A percentile compares a stretch with the other conserved stretches of the same genome.
phyloP scores from a whole-genome alignment of 73 alveolate species.

The Paramecium biaurelia region DNA sequence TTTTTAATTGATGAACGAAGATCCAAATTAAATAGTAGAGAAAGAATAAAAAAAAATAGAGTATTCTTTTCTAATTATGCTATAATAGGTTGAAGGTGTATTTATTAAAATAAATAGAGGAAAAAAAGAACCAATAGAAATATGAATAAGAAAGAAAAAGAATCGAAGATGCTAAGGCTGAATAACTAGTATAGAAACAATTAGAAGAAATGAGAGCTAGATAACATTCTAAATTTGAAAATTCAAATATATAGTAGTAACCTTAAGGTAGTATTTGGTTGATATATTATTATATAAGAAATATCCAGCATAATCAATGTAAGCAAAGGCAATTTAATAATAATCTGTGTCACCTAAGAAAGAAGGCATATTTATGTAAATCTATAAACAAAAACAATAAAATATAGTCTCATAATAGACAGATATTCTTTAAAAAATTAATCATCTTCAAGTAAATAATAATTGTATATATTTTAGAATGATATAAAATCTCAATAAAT shows the following conservation, averaged over 20 bases:
- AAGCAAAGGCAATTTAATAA: not conserved
- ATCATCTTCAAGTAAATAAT: not conserved
- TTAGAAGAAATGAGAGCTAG: not conserved
- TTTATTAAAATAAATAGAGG: not conserved
- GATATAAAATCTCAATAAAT: not conserved
- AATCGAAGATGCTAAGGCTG: constrained; percentile 10
- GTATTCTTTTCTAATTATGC: not conserved
- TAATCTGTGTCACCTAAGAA: not conserved
- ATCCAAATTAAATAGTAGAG: not conserved
- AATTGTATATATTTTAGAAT: not conserved
- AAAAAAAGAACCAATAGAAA: not conserved
- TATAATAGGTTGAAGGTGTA: not conserved
- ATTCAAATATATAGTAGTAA: not conserved
- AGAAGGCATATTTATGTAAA: not conserved
- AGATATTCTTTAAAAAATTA: not conserved
- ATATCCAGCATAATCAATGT: not conserved
- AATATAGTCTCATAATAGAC: not conserved
- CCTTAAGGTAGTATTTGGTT: constrained; percentile 5
- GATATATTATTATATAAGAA: constrained; percentile 20
- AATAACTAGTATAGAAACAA: not conserved
- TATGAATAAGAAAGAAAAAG: not conserved
- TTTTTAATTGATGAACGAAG: not conserved
- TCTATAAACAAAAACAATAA: not conserved
- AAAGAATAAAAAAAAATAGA: not conserved
- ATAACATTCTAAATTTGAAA: not conserved